Base-by-base conservation (phyloP, 2,329 filamentous ascomycete genomes). In the Xylaria digitata region DNA sequence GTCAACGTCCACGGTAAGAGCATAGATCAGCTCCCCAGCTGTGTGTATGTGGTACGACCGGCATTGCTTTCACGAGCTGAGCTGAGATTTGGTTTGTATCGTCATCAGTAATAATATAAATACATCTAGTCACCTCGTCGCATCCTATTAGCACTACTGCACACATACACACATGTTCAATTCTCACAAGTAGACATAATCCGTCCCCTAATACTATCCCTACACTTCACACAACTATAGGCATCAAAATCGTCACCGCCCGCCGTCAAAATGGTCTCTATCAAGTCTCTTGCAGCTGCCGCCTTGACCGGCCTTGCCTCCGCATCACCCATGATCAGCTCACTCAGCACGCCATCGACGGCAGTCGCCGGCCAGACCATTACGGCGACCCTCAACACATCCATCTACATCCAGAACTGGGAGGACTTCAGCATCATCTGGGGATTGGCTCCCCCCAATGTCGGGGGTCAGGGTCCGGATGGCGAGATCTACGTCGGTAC, bases 401-500 rank as follows among this genome's bases (percentile, higher is more conserved):
- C 73, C 21, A 75, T 73, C 69, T 78, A 78, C 74, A 65, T 75
- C 46, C 75, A 78, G 73, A 79, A 79, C 74, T 78, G 70, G 71
- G 70, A 75, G 60, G 77, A 79, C 71, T 78, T 73, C 67, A 65
- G 73, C 53, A 75, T 79, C 63, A 60, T 75, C 45, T 79, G 75
- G 75, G 77, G 75, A 1, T 32, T 78, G 17, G 37, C 67, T 2
- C 55, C 70, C 11, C 55, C 61, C 8, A n/a, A n/a, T 21, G 54
- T 32, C 26, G 58, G 57, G 19, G 32, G 46, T 59, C 23, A 60
- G 34, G 57, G 63, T 68, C 62, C 68, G 67, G 66, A 69, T 62
- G 71, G 70, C 43, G 30, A 46, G 7, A 65, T 71, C 32, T 76
- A 74, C 67, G 54, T 78, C 66, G 77, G 77, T 52, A 70, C 56